A percentile compares a stretch with the other conserved stretches of the same genome.
phyloP scores from a whole-genome alignment of 176 grass and related monocot genomes.

The Carex myosuroides region DNA sequence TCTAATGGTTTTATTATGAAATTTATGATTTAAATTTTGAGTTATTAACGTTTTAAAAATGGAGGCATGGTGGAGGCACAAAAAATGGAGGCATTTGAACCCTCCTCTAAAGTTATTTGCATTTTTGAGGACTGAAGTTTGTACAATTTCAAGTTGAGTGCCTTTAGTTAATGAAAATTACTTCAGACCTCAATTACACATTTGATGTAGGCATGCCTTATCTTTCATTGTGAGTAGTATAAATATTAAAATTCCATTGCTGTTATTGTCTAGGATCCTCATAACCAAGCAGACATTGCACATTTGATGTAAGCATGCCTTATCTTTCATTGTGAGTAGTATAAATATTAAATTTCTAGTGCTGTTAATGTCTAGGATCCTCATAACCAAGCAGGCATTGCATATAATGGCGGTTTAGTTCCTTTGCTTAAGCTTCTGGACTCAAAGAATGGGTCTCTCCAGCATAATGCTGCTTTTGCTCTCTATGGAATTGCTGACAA shows the following conservation, averaged over 20 bases:
- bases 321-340: not conserved
- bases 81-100: too few species aligned
- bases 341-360: not conserved
- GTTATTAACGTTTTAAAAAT: too few species aligned
- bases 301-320: not conserved
- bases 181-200: not conserved
- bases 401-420: conserved; percentile 89
- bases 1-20: too few species aligned
- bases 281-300: conserved; percentile 79
- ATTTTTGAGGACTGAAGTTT: not conserved
- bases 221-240: not conserved
- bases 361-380: conserved; percentile 55
- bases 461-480: conserved; percentile 99
- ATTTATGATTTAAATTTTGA: too few species aligned
- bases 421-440: conserved; percentile 99
- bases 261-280: conserved; percentile 57
- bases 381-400: conserved; percentile 99
- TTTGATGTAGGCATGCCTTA: not conserved
- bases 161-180: not conserved
- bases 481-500: conserved; percentile 99
- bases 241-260: not conserved
- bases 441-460: conserved; percentile 97
- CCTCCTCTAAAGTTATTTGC: not conserved
- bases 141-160: not conserved
- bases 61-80: too few species aligned